Conservation (phyloP, 2,329 filamentous ascomycete genomes). For the Coleophoma crateriformis region DNA sequence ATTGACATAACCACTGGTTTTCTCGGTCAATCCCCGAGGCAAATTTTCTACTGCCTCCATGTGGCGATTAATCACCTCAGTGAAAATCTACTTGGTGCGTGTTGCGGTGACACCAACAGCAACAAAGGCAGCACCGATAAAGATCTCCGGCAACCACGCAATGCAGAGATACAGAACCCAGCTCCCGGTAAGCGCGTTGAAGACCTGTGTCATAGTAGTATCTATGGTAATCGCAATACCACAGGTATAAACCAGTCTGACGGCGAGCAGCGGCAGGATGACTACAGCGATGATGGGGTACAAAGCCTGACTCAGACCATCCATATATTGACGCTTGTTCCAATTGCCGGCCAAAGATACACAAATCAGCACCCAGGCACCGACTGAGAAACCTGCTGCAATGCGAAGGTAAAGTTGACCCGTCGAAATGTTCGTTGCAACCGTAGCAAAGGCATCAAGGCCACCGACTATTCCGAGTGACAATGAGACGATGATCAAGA, state of each 20-base stretch:
- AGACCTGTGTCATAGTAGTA: neutral
- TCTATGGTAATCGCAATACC: neutral
- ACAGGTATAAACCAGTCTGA: conserved; percentile 2
- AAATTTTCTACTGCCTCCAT: no score
- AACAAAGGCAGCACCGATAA: conserved; percentile 1
- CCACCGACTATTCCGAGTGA: conserved; percentile 1
- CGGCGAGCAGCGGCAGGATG: neutral
- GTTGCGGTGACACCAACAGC: neutral
- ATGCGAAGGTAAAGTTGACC: neutral
- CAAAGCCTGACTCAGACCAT: neutral
- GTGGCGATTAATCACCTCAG: neutral
- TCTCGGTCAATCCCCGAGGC: no score
- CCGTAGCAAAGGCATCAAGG: neutral
- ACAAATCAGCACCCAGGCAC: neutral
- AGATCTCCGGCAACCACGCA: conserved; percentile 3
- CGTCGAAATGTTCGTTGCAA: neutral
- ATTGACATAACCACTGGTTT: no score
- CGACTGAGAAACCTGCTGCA: neutral
- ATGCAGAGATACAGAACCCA: conserved; percentile 3
- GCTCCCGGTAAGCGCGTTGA: conserved; percentile 2
- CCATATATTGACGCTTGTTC: neutral
- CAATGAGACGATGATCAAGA: neutral
- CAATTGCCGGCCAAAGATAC: neutral
- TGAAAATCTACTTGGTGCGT: neutral
- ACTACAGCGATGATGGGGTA: neutral